phyloP scores from a whole-genome alignment of 257 asterid species.

The Solanum chiquidenum region DNA sequence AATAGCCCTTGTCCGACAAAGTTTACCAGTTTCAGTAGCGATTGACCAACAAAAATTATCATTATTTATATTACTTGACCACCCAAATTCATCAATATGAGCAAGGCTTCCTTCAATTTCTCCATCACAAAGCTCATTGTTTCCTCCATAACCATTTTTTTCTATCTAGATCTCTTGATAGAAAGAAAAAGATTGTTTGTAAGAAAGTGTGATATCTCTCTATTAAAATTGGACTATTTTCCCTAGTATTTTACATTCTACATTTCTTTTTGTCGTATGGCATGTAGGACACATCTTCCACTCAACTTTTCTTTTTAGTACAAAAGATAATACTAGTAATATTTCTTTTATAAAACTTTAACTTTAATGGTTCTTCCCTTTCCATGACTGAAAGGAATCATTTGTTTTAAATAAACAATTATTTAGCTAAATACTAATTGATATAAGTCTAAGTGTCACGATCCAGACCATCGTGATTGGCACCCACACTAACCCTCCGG shows the following conservation, averaged over 20 bases:
- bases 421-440: no score
- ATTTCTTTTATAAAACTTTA: no score
- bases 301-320: no score
- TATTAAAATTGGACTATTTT: background rate
- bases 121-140: conserved; percentile 12
- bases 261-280: background rate
- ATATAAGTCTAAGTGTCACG: no score
- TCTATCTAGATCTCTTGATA: background rate
- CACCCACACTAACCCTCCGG: no score
- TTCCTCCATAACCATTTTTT: background rate
- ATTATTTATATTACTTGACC: background rate
- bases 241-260: no score
- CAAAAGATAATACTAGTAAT: background rate
- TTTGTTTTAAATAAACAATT: no score
- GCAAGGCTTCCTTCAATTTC: conserved; percentile 7
- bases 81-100: conserved; percentile 1
- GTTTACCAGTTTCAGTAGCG: background rate
- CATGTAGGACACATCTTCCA: no score
- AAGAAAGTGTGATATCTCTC: background rate
- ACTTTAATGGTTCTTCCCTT: no score
- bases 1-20: background rate
- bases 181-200: background rate
- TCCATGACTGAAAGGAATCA: no score
- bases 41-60: background rate
- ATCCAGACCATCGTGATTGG: no score